Percentiles rank a stretch among this genome's conserved stretches.
Conservation (phyloP, 805 yeast species). For the Hanseniaspora thailandica region DNA sequence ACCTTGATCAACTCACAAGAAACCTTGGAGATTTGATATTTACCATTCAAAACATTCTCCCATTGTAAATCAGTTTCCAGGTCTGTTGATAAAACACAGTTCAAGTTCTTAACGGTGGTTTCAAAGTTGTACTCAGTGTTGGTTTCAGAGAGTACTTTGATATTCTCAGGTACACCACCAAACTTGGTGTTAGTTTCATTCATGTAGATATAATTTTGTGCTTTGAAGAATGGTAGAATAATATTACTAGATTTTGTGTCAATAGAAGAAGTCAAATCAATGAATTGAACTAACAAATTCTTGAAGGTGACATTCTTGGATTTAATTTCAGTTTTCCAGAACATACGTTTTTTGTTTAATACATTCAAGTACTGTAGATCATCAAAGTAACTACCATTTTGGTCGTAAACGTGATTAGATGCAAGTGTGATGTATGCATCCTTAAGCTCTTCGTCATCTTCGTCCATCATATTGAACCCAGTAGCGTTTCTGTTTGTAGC, state of each 20-base stretch:
- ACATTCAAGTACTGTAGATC: conserved; percentile 43
- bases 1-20: conserved; percentile 37
- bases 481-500: conserved; percentile 19
- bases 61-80: conserved; percentile 55
- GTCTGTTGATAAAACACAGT: conserved; percentile 55
- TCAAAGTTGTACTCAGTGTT: conserved; percentile 37
- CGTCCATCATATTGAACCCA: background rate
- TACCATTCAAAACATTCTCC: conserved; percentile 72
- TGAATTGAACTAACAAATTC: conserved; percentile 27
- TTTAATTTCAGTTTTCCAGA: conserved; percentile 34
- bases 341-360: conserved; percentile 31
- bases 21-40: conserved; percentile 67
- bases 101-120: conserved; percentile 44
- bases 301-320: background rate
- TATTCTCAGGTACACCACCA: conserved; percentile 16
- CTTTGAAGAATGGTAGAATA: conserved; percentile 67
- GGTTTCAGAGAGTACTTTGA: conserved; percentile 25
- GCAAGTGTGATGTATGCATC: conserved; percentile 16
- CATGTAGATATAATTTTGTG: conserved; percentile 50
- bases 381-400: conserved; percentile 36
- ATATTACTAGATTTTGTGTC: conserved; percentile 72
- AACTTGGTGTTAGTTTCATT: background rate
- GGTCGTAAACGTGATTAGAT: conserved; percentile 27
- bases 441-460: conserved; percentile 1
- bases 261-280: conserved; percentile 74